These are phyloP conservation scores for Penicillium sp. DNA, from an alignment of 2,329 filamentous ascomycete genomes.

Conservation along the genomic window DNA sequence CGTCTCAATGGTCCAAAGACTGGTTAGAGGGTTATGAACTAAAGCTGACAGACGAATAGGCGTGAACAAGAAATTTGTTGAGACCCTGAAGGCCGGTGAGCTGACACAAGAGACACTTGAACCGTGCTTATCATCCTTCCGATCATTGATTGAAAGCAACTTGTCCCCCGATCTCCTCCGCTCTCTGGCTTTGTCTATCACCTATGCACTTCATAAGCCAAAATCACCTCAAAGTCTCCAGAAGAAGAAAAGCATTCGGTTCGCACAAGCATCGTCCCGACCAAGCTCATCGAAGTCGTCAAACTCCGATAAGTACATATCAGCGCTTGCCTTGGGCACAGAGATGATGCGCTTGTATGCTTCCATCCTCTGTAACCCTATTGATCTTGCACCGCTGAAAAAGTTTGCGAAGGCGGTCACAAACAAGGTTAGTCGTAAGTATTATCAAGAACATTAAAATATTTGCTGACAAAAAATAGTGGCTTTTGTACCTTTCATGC, in stretches of 20 bases:
- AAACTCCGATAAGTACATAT: slow-evolving; percentile 32
- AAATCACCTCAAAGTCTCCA: slow-evolving; percentile 43
- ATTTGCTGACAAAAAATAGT: slow-evolving; percentile 45
- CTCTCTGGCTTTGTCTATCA: slow-evolving; percentile 86
- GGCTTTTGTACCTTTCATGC: slow-evolving; percentile 85
- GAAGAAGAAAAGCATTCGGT: slow-evolving; percentile 46
- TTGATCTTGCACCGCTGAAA: slow-evolving; percentile 66
- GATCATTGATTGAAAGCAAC: slow-evolving; percentile 74
- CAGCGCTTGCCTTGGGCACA: slow-evolving; percentile 70
- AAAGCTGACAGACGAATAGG: slow-evolving; percentile 50
- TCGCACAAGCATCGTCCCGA: slow-evolving; percentile 30
- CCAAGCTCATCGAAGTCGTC: slow-evolving; percentile 34
- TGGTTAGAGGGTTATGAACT: background rate
- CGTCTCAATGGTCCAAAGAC: too few relatives aligned
- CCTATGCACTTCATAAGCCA: slow-evolving; percentile 77
- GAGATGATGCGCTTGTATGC: slow-evolving; percentile 75
- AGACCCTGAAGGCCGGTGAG: slow-evolving; percentile 82
- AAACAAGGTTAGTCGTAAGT: slow-evolving; percentile 67
- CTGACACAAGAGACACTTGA: slow-evolving; percentile 70
- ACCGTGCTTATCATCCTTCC: slow-evolving; percentile 75
- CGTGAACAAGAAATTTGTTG: slow-evolving; percentile 83
- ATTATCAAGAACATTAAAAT: background rate
- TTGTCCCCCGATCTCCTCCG: slow-evolving; percentile 81
- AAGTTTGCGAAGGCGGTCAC: slow-evolving; percentile 94
- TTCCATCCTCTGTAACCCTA: slow-evolving; percentile 71